A percentile compares a stretch with the other conserved stretches of the same genome.
Evolutionary conservation across 1,284 basidiomycete genomes (phyloP).

Genomic region (Rhodotorula sp.): DNA sequence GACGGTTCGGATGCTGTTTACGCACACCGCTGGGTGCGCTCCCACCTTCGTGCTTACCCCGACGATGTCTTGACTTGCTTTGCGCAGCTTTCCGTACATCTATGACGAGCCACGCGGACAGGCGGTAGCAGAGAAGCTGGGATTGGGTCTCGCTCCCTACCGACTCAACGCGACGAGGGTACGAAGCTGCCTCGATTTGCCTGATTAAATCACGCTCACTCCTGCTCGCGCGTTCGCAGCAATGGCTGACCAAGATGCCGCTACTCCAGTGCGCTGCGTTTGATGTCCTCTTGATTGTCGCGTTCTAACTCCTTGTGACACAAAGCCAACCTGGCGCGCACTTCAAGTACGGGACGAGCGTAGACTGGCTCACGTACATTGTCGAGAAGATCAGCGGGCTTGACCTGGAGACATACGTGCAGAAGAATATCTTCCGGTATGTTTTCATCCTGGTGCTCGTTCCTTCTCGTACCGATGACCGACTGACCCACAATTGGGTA

Average conservation of each 20-base stretch:
- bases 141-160: conserved; percentile 2
- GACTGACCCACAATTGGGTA: background rate
- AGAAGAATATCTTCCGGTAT: conserved; percentile 29
- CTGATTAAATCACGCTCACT: too few relatives aligned
- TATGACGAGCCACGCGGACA: background rate
- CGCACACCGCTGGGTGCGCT: conserved; percentile 17
- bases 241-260: background rate
- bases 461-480: background rate
- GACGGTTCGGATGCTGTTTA: conserved; percentile 21
- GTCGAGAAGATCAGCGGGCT: conserved; percentile 23
- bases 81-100: background rate
- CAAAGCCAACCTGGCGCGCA: background rate
- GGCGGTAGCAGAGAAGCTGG: conserved; percentile 2
- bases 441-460: background rate
- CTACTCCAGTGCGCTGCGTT: background rate
- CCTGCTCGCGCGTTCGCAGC: background rate
- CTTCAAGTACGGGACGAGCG: conserved; percentile 24
- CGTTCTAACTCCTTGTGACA: background rate
- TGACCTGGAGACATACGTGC: conserved; percentile 18
- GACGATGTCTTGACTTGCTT: background rate
- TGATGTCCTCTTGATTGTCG: accelerated
- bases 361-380: conserved; percentile 27
- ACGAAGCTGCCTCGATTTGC: background rate
- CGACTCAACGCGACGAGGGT: conserved; percentile 5
- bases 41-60: accelerated